These are phyloP conservation scores for Xylaria nigripes DNA, from an alignment of 495 filamentous ascomycete genomes.

Conservation along the genomic window DNA sequence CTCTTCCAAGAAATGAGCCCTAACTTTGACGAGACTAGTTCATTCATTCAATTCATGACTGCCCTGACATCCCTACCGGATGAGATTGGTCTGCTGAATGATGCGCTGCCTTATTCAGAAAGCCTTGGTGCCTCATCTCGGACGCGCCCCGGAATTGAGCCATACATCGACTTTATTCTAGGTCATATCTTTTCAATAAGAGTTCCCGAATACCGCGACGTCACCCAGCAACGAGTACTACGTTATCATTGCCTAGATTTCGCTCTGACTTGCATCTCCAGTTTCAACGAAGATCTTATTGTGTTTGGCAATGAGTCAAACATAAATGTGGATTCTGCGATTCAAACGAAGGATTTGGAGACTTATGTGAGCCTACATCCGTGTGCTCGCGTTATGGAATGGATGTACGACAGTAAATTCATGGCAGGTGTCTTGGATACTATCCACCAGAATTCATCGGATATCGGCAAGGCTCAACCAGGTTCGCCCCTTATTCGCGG, in stretches of 20 bases:
- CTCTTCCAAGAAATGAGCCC: slow-evolving; percentile 52
- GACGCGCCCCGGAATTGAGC: slow-evolving; percentile 72
- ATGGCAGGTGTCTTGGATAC: slow-evolving; percentile 67
- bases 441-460: slow-evolving; percentile 60
- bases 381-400: slow-evolving; percentile 89
- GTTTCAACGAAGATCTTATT: slow-evolving; percentile 89
- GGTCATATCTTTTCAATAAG: slow-evolving; percentile 61
- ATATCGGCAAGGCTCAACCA: slow-evolving; percentile 55
- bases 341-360: slow-evolving; percentile 60
- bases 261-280: slow-evolving; percentile 60
- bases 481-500: slow-evolving; percentile 70
- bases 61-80: slow-evolving; percentile 56
- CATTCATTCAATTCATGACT: slow-evolving; percentile 67
- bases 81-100: slow-evolving; percentile 52
- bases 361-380: slow-evolving; percentile 81
- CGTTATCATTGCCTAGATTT: slow-evolving; percentile 74
- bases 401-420: slow-evolving; percentile 91
- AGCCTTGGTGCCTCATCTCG: slow-evolving; percentile 69
- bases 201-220: slow-evolving; percentile 50
- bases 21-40: slow-evolving; percentile 71
- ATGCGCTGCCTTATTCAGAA: slow-evolving; percentile 80
- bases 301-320: slow-evolving; percentile 68
- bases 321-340: slow-evolving; percentile 60
- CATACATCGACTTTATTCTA: slow-evolving; percentile 83
- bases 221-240: slow-evolving; percentile 57